Conservation (phyloP, 495 filamentous ascomycete genomes). For the Echria macrotheca region DNA sequence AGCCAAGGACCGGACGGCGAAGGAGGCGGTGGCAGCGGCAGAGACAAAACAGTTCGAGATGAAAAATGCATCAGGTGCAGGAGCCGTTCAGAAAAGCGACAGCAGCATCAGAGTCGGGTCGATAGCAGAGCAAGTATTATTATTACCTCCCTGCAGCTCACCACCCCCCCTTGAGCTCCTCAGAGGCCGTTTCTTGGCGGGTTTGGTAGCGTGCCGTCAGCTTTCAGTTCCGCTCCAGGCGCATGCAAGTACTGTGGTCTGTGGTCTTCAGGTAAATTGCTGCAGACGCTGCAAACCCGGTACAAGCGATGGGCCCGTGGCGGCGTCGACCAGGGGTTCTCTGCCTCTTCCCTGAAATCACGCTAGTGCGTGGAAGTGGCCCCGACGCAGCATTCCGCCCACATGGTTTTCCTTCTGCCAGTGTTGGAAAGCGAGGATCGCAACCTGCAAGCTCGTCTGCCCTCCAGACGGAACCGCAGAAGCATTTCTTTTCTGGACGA, state of each 20-base stretch:
- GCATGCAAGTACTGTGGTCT: constrained; percentile 1
- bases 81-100: constrained; percentile 3
- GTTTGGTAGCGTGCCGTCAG: constrained; percentile 4
- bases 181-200: constrained; percentile 9
- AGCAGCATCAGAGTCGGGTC: constrained; percentile 1
- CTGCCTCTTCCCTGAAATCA: neutral
- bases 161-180: constrained; percentile 5
- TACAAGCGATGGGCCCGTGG: constrained; percentile 1
- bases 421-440: neutral
- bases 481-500: neutral
- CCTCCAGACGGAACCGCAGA: neutral
- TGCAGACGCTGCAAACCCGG: constrained; percentile 4
- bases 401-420: constrained; percentile 8
- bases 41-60: constrained; percentile 8
- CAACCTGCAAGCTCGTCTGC: neutral
- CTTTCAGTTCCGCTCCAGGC: neutral
- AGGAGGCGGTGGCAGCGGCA: too few relatives aligned
- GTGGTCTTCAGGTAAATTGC: constrained; percentile 11
- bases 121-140: constrained; percentile 12
- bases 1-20: too few relatives aligned
- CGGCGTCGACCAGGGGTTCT: neutral
- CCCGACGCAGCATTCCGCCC: neutral
- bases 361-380: neutral
- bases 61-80: constrained; percentile 6
- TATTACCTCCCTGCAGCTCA: constrained; percentile 11